Percentiles rank a stretch among this genome's conserved stretches.
Conservation (phyloP, 176 grass and related monocot species). For the Poa annua region DNA sequence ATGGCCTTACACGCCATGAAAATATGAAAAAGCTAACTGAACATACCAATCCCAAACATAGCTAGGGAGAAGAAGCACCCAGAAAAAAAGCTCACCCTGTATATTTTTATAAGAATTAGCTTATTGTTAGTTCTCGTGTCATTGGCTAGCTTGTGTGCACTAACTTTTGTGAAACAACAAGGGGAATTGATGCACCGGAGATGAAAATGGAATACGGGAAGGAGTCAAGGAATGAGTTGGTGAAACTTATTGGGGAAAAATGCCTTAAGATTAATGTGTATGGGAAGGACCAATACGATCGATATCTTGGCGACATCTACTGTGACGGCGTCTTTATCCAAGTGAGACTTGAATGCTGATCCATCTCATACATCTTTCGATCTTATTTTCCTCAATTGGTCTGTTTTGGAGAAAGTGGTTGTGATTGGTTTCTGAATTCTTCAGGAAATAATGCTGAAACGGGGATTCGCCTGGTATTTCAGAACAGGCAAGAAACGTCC, state of each 20-base stretch:
- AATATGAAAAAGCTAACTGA: too few species aligned
- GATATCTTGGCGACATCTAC: slow-evolving; percentile 13
- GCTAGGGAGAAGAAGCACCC: too few species aligned
- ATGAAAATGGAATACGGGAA: not conserved
- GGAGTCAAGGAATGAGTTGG: not conserved
- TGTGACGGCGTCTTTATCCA: slow-evolving; percentile 7
- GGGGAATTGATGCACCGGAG: slow-evolving; percentile 25
- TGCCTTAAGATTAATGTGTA: not conserved
- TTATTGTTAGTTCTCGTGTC: not conserved
- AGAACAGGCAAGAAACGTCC: not conserved
- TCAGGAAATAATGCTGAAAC: slow-evolving; percentile 8
- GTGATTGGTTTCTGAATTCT: not conserved
- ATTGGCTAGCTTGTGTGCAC: too few species aligned
- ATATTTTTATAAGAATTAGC: not conserved
- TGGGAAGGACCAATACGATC: not conserved
- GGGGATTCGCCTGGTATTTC: slow-evolving; percentile 12
- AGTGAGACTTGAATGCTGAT: slow-evolving; percentile 3
- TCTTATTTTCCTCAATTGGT: not conserved
- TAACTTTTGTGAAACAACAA: slow-evolving; percentile 18
- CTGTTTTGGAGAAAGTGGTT: not conserved
- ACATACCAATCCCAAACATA: too few species aligned
- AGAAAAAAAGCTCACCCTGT: not conserved
- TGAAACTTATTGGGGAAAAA: slow-evolving; percentile 3
- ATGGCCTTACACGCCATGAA: too few species aligned
- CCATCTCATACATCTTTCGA: not conserved